Evolutionary conservation across 345 rosid species (phyloP), one percentile per base, ranked within the genome.

Genomic region (Lepidium sativum): DNA sequence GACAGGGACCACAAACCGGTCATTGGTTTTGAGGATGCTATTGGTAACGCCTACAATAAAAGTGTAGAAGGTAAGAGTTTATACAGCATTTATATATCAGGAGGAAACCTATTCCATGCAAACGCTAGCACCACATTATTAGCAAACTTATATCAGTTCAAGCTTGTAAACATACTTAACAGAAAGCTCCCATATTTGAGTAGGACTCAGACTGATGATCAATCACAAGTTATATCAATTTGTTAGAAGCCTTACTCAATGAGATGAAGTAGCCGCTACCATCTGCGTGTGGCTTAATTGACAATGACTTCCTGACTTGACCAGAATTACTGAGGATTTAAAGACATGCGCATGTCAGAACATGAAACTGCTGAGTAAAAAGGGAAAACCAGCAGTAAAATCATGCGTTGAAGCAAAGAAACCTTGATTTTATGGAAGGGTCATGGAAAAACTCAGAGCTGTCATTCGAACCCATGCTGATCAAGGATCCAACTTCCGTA

Each of bases 381-480:
- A 56, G 9, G 29, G 43, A 7, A 37, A n/a, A 29, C 12, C 4
- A 39, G 52, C n/a, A 49, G 9, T 16, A 44, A 32, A 1, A 39
- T 9, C 42, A 32, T 31, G 44, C 8, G 13, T 2, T 40, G 37
- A 53, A 61, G 44, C 16, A 52, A 56, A 48, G 18, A 34, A 51
- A 88, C 97, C 86, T 90, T 57, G 97, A 84, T 68, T 72, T 43
- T 86, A 88, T 86, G 65, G 87, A 80, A 65, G 97, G 99, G 71
- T 90, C 99, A 78, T 94, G 99, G 76, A 79, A 94, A 77, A 88
- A 94, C 70, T 94, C 99, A 63, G 90, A 77, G 71, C 78, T 79
- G 67, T 82, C 92, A 38, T 51, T 60, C 1, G 87, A 77, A 75
- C 89, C 84, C 89, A 88, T 48, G 65, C 86, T 86, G 50, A 94